Evolutionary conservation across 2,329 filamentous ascomycete species (phyloP).

Genomic region (Dactylella cylindrospora): DNA sequence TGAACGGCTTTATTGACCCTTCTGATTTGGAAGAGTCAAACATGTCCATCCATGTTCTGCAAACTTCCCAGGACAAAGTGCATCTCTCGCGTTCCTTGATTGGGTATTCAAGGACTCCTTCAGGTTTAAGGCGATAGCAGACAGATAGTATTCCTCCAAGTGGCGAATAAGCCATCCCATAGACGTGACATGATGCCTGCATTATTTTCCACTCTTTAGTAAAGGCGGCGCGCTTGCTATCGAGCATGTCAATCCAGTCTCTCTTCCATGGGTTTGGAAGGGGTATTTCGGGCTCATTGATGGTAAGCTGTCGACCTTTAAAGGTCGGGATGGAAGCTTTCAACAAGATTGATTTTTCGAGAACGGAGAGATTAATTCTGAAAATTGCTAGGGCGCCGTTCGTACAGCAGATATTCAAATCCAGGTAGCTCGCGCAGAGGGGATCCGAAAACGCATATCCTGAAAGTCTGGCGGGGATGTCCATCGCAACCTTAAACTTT

Average conservation of each 20-base stretch:
- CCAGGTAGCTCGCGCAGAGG: slow-evolving; percentile 32
- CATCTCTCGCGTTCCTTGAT: slow-evolving; percentile 40
- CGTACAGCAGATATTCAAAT: slow-evolving; percentile 23
- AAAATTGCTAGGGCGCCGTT: slow-evolving; percentile 39
- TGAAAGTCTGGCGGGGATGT: slow-evolving; percentile 18
- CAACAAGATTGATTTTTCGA: slow-evolving; percentile 18
- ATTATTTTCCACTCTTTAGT: slow-evolving; percentile 38
- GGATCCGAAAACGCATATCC: slow-evolving; percentile 35
- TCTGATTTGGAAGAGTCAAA: slow-evolving; percentile 23
- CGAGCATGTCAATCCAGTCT: slow-evolving; percentile 39
- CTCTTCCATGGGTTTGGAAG: slow-evolving; percentile 22
- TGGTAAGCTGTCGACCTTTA: slow-evolving; percentile 7
- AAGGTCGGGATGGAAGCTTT: slow-evolving; percentile 23
- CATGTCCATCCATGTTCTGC: slow-evolving; percentile 30
- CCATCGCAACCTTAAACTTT: slow-evolving; percentile 12
- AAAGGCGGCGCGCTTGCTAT: slow-evolving; percentile 31
- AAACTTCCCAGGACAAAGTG: slow-evolving; percentile 36
- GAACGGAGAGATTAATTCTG: slow-evolving; percentile 20
- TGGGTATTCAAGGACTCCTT: slow-evolving; percentile 39
- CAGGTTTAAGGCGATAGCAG: slow-evolving; percentile 37
- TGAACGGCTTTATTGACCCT: slow-evolving; percentile 22
- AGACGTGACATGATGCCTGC: slow-evolving; percentile 35
- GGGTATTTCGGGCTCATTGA: slow-evolving; percentile 16
- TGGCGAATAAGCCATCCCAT: slow-evolving; percentile 32
- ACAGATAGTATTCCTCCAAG: slow-evolving; percentile 36